Percentiles rank a stretch among this genome's conserved stretches.
These are phyloP conservation scores for Oryza coarctata DNA, from an alignment of 176 grass and related monocot genomes.

Conservation along the genomic window DNA sequence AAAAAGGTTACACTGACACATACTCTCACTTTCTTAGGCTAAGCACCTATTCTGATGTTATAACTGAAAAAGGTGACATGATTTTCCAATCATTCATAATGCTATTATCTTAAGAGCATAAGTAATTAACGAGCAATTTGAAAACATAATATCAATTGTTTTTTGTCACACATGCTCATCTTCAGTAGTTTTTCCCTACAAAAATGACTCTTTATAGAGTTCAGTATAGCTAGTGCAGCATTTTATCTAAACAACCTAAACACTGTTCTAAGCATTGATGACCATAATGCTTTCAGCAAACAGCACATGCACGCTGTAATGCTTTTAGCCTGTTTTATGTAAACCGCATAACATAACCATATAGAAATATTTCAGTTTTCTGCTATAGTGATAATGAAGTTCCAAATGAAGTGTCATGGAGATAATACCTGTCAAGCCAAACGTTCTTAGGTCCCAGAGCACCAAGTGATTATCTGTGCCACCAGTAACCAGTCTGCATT, in stretches of 20 bases:
- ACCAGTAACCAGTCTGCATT: slow-evolving; percentile 94
- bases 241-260: not conserved
- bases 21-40: no score
- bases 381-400: not conserved
- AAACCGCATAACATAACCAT: slow-evolving; percentile 5
- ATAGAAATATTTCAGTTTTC: not conserved
- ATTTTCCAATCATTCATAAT: not conserved
- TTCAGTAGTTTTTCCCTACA: not conserved
- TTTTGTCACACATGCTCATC: not conserved
- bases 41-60: no score
- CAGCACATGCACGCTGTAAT: not conserved
- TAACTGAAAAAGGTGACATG: not conserved
- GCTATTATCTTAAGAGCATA: not conserved
- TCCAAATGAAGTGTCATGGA: not conserved
- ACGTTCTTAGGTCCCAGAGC: slow-evolving; percentile 96
- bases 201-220: not conserved
- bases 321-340: not conserved
- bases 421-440: slow-evolving; percentile 86
- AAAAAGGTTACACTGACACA: not conserved
- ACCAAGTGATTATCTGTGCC: slow-evolving; percentile 98
- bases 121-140: not conserved
- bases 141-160: not conserved
- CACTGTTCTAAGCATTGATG: not conserved
- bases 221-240: not conserved
- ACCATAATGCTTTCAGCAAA: not conserved